phyloP scores from a whole-genome alignment of 805 yeast genomes.

The Wickerhamiella bombiphila region DNA sequence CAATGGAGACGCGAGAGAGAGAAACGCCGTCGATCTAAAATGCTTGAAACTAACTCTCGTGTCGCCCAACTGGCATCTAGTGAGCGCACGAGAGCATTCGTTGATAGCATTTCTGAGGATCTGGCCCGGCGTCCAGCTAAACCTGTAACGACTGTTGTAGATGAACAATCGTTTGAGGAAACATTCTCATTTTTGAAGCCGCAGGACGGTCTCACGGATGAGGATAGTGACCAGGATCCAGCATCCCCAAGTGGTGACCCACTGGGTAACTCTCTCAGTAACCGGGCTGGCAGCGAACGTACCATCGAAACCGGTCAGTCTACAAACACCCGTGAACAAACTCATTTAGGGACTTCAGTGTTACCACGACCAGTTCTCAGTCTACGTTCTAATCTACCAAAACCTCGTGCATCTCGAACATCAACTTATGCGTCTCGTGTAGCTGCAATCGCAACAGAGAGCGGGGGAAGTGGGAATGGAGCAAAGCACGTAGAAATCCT shows the following conservation, averaged over 20 bases:
- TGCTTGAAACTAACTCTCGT: constrained; percentile 7
- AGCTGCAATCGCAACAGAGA: constrained; percentile 2
- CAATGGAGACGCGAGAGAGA: constrained; percentile 6
- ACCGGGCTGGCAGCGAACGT: too few relatives aligned
- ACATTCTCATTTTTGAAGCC: constrained; percentile 10
- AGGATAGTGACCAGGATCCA: not conserved
- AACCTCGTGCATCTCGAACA: not conserved
- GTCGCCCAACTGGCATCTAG: constrained; percentile 12
- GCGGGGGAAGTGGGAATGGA: too few relatives aligned
- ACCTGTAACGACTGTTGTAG: not conserved
- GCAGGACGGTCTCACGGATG: not conserved
- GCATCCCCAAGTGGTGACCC: too few relatives aligned
- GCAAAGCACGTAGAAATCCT: constrained; percentile 9
- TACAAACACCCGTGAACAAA: too few relatives aligned
- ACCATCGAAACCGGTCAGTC: too few relatives aligned
- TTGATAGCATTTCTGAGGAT: constrained; percentile 15
- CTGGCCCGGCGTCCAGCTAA: constrained; percentile 9
- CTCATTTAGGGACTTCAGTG: not conserved
- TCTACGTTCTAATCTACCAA: not conserved
- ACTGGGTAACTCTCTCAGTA: too few relatives aligned
- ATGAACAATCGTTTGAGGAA: constrained; percentile 10
- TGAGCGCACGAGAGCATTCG: constrained; percentile 12
- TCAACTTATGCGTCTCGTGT: constrained; percentile 13
- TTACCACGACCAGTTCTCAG: constrained; percentile 1
- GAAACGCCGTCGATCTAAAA: constrained; percentile 7